Evolutionary conservation across 352 stramenopile genomes (phyloP).

Genomic region (Pythium aphanidermatum): DNA sequence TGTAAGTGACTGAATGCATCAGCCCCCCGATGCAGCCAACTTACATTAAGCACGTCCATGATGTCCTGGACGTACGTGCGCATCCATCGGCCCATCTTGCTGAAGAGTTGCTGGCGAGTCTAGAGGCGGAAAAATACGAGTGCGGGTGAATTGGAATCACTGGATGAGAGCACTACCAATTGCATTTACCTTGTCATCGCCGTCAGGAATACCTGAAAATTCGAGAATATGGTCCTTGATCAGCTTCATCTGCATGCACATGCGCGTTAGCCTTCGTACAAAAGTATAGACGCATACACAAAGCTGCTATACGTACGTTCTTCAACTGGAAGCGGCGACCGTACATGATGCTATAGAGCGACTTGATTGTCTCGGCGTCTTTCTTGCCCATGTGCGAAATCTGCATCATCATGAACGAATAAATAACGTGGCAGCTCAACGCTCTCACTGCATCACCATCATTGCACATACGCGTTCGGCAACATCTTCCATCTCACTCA

Average conservation of each 20-base stretch:
- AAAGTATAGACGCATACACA: too few relatives aligned
- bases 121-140: too few relatives aligned
- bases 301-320: slow-evolving; percentile 36
- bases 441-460: neutral
- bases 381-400: slow-evolving; percentile 67
- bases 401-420: slow-evolving; percentile 15
- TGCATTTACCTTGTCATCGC: slow-evolving; percentile 70
- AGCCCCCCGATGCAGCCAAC: too few relatives aligned
- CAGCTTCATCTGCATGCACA: slow-evolving; percentile 44
- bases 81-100: slow-evolving; percentile 67
- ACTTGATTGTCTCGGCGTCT: slow-evolving; percentile 61
- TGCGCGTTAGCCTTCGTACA: too few relatives aligned
- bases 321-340: slow-evolving; percentile 70
- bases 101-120: slow-evolving; percentile 48
- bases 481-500: slow-evolving; percentile 60
- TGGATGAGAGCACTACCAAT: too few relatives aligned
- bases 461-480: slow-evolving; percentile 28
- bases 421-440: neutral
- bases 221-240: slow-evolving; percentile 82
- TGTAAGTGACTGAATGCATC: too few relatives aligned
- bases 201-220: slow-evolving; percentile 57
- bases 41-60: slow-evolving; percentile 53
- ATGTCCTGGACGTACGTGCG: slow-evolving; percentile 61
- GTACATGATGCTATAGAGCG: slow-evolving; percentile 81
- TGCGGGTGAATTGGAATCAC: too few relatives aligned